Conservation (phyloP, 257 asterid species). For the Linderniella brevidens region DNA sequence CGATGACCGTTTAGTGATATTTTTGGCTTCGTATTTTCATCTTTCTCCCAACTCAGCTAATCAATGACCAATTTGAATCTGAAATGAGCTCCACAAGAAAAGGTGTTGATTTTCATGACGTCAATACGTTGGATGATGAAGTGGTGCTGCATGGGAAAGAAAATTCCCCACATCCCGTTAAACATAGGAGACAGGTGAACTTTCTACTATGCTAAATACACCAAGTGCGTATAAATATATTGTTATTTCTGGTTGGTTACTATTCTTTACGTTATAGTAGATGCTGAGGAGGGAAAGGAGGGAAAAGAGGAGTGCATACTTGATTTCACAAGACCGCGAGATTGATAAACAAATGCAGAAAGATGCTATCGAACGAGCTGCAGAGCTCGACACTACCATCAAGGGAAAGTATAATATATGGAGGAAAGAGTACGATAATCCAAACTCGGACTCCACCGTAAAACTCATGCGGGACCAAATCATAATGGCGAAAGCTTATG, state of each 20-base stretch:
- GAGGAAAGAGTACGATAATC: constrained; percentile 88
- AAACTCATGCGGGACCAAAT: constrained; percentile 92
- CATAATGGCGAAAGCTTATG: constrained; percentile 90
- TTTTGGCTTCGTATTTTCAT: background rate
- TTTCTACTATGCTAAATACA: constrained; percentile 10
- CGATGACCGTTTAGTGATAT: background rate
- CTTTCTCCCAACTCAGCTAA: constrained; percentile 26
- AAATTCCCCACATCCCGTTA: constrained; percentile 46
- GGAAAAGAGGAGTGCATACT: constrained; percentile 47
- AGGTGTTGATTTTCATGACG: constrained; percentile 16
- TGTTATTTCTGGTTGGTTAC: constrained; percentile 2
- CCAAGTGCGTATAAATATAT: constrained; percentile 4
- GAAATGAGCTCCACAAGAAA: constrained; percentile 13
- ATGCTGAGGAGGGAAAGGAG: constrained; percentile 59
- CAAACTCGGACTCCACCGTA: constrained; percentile 66
- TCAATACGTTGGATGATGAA: constrained; percentile 18
- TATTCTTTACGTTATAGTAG: constrained; percentile 22
- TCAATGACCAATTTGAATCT: constrained; percentile 19
- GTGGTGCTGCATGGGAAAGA: constrained; percentile 15
- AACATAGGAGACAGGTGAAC: constrained; percentile 65
- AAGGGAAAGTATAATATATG: constrained; percentile 72
- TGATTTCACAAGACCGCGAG: constrained; percentile 50
- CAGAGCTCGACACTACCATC: constrained; percentile 60
- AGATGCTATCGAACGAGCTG: constrained; percentile 66
- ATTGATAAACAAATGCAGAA: constrained; percentile 57